A percentile compares a stretch with the other conserved stretches of the same genome.
Conservation (phyloP, 2,329 filamentous ascomycete genomes). For the Rachicladosporium sp. region DNA sequence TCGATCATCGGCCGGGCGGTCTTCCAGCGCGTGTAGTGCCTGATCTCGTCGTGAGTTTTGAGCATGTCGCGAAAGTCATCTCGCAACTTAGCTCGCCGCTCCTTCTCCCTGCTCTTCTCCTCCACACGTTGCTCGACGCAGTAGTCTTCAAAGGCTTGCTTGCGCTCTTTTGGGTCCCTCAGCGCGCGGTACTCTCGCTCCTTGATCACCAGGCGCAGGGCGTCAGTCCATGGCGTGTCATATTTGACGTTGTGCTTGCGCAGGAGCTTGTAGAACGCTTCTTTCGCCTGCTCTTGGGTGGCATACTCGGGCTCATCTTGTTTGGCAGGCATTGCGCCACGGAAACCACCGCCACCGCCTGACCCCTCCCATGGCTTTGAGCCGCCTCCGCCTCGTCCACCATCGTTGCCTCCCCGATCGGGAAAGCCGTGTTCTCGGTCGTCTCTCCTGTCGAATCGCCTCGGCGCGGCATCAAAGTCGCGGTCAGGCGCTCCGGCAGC, state of each 20-base stretch:
- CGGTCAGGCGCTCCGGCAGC: conserved; percentile 39
- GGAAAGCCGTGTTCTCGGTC: conserved; percentile 28
- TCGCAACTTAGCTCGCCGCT: conserved; percentile 80
- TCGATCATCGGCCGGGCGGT: conserved; percentile 89
- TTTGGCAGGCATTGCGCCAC: conserved; percentile 22
- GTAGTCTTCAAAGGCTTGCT: conserved; percentile 88
- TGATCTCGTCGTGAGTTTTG: conserved; percentile 91
- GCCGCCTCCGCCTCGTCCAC: conserved; percentile 8
- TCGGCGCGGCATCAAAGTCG: conserved; percentile 9
- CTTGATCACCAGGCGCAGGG: conserved; percentile 72
- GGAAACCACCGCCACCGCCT: conserved; percentile 19
- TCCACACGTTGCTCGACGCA: conserved; percentile 78
- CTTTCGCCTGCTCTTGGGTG: conserved; percentile 76
- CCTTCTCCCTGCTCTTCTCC: conserved; percentile 89
- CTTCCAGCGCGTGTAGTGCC: conserved; percentile 94
- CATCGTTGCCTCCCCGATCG: conserved; percentile 27
- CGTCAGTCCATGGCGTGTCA: conserved; percentile 87
- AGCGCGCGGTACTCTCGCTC: conserved; percentile 88
- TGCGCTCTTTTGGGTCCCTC: conserved; percentile 83
- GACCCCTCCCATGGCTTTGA: conserved; percentile 18
- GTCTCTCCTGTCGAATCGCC: conserved; percentile 23
- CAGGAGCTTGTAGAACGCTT: conserved; percentile 82
- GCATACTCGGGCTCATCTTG: conserved; percentile 54
- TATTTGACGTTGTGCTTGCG: conserved; percentile 74
- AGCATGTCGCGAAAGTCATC: conserved; percentile 94